A percentile compares a stretch with the other conserved stretches of the same genome.
These are phyloP conservation scores for Rhododendron kiyosumense DNA, from an alignment of 148 eudicot genomes.

Conservation along the genomic window DNA sequence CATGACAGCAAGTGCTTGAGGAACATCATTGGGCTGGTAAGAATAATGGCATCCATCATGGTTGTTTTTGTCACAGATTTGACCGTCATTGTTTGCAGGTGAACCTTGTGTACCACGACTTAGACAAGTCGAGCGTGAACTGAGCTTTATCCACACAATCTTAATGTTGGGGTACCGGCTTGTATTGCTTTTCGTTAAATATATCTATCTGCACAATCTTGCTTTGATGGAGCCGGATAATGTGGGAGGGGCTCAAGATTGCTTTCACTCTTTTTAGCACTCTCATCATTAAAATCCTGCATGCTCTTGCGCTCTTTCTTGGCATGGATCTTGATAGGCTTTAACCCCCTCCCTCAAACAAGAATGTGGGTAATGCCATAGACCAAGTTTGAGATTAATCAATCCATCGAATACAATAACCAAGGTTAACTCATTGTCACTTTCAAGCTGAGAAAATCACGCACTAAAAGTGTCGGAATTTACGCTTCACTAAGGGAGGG, in stretches of 20 bases:
- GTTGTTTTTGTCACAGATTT: background rate
- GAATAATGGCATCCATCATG: background rate
- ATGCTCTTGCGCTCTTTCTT: background rate
- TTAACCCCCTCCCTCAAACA: background rate
- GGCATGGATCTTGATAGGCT: background rate
- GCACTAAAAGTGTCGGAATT: background rate
- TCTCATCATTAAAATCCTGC: background rate
- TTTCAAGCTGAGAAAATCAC: background rate
- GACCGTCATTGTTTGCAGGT: background rate
- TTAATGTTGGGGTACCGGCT: background rate
- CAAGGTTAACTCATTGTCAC: conserved; percentile 4
- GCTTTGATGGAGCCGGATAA: background rate
- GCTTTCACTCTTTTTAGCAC: background rate
- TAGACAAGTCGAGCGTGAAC: background rate
- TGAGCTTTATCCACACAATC: background rate
- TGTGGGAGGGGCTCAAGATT: background rate
- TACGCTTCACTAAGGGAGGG: background rate
- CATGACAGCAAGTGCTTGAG: no score
- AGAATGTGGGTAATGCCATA: background rate
- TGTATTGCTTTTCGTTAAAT: background rate
- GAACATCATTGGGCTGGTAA: background rate
- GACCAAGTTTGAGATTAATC: background rate
- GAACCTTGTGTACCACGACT: background rate
- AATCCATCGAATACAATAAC: background rate
- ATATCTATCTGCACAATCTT: background rate